These are phyloP conservation scores for Termitomyces sp. DNA, from an alignment of 768 basidiomycete genomes.

Conservation along the genomic window DNA sequence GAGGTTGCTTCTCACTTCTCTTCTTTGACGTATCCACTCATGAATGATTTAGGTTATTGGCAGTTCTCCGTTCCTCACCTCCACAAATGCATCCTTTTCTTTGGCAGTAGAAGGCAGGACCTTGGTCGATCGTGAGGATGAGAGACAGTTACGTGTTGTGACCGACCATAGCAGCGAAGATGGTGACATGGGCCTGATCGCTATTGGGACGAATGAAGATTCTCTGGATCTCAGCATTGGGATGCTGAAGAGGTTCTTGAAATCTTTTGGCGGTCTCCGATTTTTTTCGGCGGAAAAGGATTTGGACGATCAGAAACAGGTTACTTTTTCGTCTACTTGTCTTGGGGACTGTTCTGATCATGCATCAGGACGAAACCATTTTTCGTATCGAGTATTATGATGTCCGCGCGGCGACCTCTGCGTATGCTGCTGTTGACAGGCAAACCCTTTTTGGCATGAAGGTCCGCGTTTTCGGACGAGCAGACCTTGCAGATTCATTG, in stretches of 20 bases:
- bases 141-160: conserved; percentile 4
- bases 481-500: conserved; percentile 3
- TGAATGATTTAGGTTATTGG: conserved; percentile 42
- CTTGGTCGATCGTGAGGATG: conserved; percentile 12
- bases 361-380: conserved; percentile 17
- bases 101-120: conserved; percentile 33
- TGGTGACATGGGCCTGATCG: not conserved
- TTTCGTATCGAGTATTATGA: conserved; percentile 70
- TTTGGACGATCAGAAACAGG: conserved; percentile 16
- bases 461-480: conserved; percentile 35
- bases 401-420: conserved; percentile 47
- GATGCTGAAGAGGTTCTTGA: conserved; percentile 25
- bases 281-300: conserved; percentile 19
- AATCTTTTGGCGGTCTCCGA: conserved; percentile 29
- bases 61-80: conserved; percentile 42
- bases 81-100: conserved; percentile 46
- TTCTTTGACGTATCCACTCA: conserved; percentile 6
- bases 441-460: conserved; percentile 46
- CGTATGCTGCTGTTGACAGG: conserved; percentile 44
- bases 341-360: not conserved
- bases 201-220: conserved; percentile 3
- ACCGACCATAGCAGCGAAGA: conserved; percentile 7
- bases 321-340: conserved; percentile 7
- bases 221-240: conserved; percentile 16
- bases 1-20: conserved; percentile 27